A percentile compares a stretch with the other conserved stretches of the same genome.
Evolutionary conservation across 441 rosid species (phyloP).

Genomic region (Biscutella laevigata): DNA sequence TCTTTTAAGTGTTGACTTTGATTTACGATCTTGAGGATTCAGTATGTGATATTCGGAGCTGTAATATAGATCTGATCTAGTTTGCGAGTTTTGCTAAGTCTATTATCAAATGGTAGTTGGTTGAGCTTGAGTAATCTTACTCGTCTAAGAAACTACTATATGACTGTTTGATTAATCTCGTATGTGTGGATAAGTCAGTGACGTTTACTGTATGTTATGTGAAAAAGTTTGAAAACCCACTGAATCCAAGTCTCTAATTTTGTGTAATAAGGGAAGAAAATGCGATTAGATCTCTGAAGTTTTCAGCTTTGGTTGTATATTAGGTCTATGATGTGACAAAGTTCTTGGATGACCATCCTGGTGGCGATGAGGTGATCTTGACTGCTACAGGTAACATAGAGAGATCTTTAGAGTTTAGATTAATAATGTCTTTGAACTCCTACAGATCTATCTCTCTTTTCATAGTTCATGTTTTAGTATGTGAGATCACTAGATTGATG

Average conservation of each 20-base stretch:
- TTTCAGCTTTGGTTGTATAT: too few species aligned
- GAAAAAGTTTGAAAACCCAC: background rate
- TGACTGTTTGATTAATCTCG: background rate
- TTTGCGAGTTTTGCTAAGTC: background rate
- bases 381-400: slow-evolving; percentile 55
- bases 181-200: background rate
- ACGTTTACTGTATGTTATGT: background rate
- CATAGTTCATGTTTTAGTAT: background rate
- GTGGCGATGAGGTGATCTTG: slow-evolving; percentile 90
- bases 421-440: background rate
- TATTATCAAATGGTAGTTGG: background rate
- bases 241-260: background rate
- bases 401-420: too few species aligned
- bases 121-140: background rate
- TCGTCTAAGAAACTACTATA: too few species aligned
- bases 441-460: background rate
- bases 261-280: background rate
- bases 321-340: slow-evolving; percentile 83
- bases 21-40: background rate
- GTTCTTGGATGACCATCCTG: slow-evolving; percentile 95
- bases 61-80: slow-evolving; percentile 10
- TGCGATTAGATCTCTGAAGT: too few species aligned
- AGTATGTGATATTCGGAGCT: background rate
- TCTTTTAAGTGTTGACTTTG: background rate
- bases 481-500: too few species aligned